Base-by-base conservation (phyloP, 2,329 filamentous ascomycete species). In the Ophiocordyceps unilateralis region DNA sequence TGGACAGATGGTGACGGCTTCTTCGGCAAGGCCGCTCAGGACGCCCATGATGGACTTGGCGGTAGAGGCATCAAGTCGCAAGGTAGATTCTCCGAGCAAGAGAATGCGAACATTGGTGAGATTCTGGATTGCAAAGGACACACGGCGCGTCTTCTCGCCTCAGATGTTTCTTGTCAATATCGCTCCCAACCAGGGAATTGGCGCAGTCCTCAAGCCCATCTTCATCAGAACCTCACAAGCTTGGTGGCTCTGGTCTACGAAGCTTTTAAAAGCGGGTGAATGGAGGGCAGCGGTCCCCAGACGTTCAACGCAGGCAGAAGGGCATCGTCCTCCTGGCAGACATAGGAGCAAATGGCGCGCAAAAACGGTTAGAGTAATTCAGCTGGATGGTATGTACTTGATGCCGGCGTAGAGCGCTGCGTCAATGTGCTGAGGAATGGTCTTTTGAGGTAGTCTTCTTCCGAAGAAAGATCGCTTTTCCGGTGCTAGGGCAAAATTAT, bases 301-400 rank as follows among this genome's bases (percentile, higher is more conserved):
- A 88, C 83, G 0, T 83, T 87, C 19, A 87, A 64, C 0, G 78
- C 84, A 1, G 82, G 76, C 7, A 87, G 66, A 2, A 88, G 63
- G 1, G 80, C 82, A 50, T 86, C 81, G 44, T 87, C 83, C 46
- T 86, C 81, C 49, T 87, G 83, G 20, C 79, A 83, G 7, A 87
- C 82, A 47, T 84, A 87, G 0, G 81, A 85, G 37, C 78, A 81
- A 0, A 85, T 71, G 0, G 81, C 83, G 24, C 78, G 70, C 28
- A 87, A 69, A 4, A 87, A 74, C 76, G 50, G 88, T 87, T 55
- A 86, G 84, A 0, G 71, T 69, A 56, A 88, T 71, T 39, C 66
- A 69, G 0, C 83, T 83, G 5, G 65, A 66, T 3, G 72, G 64
- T 5, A 62, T 65, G 51, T 87, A 87, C 44, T 67, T 69, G 0